phyloP scores from a whole-genome alignment of 164 flowering plant genomes.

The Macadamia tetraphylla region DNA sequence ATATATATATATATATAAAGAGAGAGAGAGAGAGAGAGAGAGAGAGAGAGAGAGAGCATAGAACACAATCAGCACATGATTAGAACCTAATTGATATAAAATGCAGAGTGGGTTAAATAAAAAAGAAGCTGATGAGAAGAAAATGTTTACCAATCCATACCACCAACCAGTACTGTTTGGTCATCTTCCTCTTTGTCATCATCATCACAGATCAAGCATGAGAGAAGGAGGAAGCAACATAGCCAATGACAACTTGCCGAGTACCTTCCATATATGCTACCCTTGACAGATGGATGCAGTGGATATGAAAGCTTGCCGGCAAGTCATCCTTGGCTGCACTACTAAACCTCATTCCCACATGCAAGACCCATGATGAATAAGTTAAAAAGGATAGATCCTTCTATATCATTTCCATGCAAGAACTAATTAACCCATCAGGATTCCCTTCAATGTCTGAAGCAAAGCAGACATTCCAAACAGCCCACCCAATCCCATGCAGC shows the following conservation, averaged over 20 bases:
- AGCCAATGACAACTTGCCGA: conserved; percentile 58
- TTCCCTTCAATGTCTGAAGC: background rate
- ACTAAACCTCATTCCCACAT: conserved; percentile 34
- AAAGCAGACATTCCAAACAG: background rate
- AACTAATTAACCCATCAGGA: background rate
- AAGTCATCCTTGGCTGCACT: conserved; percentile 78
- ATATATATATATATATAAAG: too few species aligned
- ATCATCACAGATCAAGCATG: conserved; percentile 45
- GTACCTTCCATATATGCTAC: background rate
- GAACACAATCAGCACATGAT: too few species aligned
- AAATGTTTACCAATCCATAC: background rate
- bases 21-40: too few species aligned
- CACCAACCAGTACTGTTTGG: background rate
- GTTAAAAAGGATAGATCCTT: background rate
- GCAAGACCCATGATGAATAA: conserved; percentile 44
- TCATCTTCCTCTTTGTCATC: background rate
- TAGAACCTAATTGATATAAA: too few species aligned
- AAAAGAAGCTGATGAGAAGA: too few species aligned
- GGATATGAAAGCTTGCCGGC: conserved; percentile 26
- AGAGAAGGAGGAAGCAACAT: conserved; percentile 31
- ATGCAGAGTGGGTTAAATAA: too few species aligned
- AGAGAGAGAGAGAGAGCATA: too few species aligned
- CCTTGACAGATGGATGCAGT: background rate
- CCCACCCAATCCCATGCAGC: conserved; percentile 13
- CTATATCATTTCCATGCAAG: background rate